phyloP scores from a whole-genome alignment of 1,284 basidiomycete species.

The Cryptococcus sp. region DNA sequence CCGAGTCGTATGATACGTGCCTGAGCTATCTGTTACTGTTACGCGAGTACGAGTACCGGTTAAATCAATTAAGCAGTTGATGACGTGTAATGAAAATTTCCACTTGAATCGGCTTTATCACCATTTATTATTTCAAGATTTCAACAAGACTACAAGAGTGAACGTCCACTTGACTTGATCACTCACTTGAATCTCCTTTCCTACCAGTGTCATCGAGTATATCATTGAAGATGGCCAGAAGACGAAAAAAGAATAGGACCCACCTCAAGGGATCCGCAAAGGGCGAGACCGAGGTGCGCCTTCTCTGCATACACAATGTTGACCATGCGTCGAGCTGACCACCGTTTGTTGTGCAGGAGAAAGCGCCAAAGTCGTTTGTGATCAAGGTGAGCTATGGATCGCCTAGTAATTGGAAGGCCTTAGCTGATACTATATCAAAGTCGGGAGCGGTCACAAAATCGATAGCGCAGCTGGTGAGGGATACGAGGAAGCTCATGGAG shows the following conservation, averaged over 20 bases:
- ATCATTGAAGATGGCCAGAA: slow-evolving; percentile 62
- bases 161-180: slow-evolving; percentile 17
- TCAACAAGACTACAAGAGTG: slow-evolving; percentile 1
- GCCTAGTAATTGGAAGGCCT: neutral
- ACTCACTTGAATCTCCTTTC: slow-evolving; percentile 1
- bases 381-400: slow-evolving; percentile 63
- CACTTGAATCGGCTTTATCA: neutral
- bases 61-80: no score
- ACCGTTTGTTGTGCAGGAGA: slow-evolving; percentile 28
- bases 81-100: neutral
- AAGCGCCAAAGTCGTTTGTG: slow-evolving; percentile 65
- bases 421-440: slow-evolving; percentile 22
- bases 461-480: slow-evolving; percentile 84
- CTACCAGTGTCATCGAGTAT: neutral
- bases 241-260: slow-evolving; percentile 80
- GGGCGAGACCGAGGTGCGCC: slow-evolving; percentile 44
- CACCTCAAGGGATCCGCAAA: slow-evolving; percentile 67
- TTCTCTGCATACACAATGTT: neutral
- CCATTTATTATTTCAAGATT: slow-evolving; percentile 9
- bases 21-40: no score
- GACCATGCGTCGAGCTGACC: neutral
- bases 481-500: slow-evolving; percentile 94
- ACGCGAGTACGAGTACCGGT: no score
- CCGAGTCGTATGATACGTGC: no score
- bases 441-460: slow-evolving; percentile 88